Base-by-base conservation (phyloP, 495 filamentous ascomycete genomes). In the Hypoxylon lienhwacheense region DNA sequence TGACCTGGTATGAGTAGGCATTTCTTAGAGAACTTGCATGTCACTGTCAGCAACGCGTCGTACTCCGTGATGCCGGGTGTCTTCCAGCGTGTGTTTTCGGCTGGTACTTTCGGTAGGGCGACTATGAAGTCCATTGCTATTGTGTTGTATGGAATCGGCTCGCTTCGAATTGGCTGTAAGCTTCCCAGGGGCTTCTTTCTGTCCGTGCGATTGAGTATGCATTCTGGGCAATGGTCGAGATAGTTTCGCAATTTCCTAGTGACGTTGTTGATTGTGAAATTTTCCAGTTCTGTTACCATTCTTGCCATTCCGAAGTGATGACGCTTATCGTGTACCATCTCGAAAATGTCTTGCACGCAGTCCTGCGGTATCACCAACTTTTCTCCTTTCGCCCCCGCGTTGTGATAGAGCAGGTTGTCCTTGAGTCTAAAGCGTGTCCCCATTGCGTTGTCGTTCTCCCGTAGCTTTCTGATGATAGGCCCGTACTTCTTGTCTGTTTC, bases 121-220 rank as follows among this genome's bases (percentile, higher is more conserved):
- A 48, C 46, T 16, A 47, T 47, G 12, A 47, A 47, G 21, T 47
- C 45, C 20, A 14, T 16, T 3, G 32, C 3, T 2, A 48, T 15
- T 7, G 33, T 48, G 10, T 48, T 22, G 12, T 25, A 48, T 12
- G 33, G 46, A 1, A 28, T 36, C 1, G 14, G 0, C 3, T 21
- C 12, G 4, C 4, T 1, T 1, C 20, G 4, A 8, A 48, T 48
- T 1, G 46, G 33, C 22, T 48, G 16, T 4, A 48, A 11, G 7
- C 40, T 24, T 1, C 34, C 46, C 0, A 29, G 15, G 1, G 15
- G 0, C 10, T 39, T 26, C 0, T 2, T 5, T 6, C 34, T 2
- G 11, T 49, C 24, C 0, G 24, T 49, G 1, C 14, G 12, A 5
- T 40, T 49, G n/a, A n/a, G 11, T 2, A 7, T 0, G 15, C 46